Evolutionary conservation across 495 filamentous ascomycete genomes (phyloP), one percentile per base, ranked within the genome.

Genomic region (Trichodelitschia bisporula): DNA sequence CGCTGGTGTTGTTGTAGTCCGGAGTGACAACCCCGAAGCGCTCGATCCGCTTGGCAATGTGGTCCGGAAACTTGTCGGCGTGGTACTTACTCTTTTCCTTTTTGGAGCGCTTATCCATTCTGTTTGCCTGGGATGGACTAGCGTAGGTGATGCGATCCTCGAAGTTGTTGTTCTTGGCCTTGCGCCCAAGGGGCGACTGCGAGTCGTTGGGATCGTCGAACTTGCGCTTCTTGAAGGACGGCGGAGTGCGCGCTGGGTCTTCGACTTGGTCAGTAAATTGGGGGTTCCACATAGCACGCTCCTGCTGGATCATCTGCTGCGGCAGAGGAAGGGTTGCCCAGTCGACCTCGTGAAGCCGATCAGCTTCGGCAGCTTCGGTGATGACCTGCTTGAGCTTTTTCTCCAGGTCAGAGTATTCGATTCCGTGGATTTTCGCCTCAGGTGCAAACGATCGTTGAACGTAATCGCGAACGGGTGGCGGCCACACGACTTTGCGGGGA

Each of bases 261-360:
- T n/a, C 9, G 20, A 18, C 11, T 16, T 29, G 27, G 27, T 24
- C 8, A 24, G 8, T 8, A 8, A 24, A 8, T 12, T 24, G 21
- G 12, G 8, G 21, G 8, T 24, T 11, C 10, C 27, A 11, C 15
- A 10, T 12, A 12, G 16, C 18, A 12, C 37, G 30, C 51, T 91
- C 82, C 34, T 64, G 64, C 36, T 65, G 64, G 24, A 99, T 70
- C 51, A 92, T 63, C 32, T 74, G 52, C 51, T 99, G 86, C 0
- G 86, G 86, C n/a, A 95, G 53, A 11, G 75, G 73, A 56, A 82
- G 58, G 14, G 54, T 59, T 29, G 71, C 66, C 86, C 86, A 99
- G 56, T 93, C 64, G 36, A 76, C 63, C 11, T 54, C 57, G 43
- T 68, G 56, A 40, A 93, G 61, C 27, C 60, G 59, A 31, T 72